These are phyloP conservation scores for Kalmanozyma brasiliensis DNA, from an alignment of 1,284 basidiomycete species.

Conservation along the genomic window DNA sequence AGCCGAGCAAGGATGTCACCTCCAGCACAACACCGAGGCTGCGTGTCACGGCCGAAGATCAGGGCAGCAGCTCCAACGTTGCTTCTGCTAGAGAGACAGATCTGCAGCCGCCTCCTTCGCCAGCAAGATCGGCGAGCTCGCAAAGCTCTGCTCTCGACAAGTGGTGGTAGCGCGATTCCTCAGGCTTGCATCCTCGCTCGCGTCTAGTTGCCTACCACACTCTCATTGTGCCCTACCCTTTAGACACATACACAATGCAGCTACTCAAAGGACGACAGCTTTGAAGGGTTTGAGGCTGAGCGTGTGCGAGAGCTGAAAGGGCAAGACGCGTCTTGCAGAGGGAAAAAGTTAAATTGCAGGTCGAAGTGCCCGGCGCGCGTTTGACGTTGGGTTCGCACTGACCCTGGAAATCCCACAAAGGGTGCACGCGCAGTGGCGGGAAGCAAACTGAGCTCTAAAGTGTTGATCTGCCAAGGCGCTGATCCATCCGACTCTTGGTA, in stretches of 20 bases:
- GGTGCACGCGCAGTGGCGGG: conserved; percentile 7
- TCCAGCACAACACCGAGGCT: not conserved
- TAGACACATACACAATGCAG: no score
- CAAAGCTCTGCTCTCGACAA: conserved; percentile 19
- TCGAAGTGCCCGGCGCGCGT: not conserved
- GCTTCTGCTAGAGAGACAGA: not conserved
- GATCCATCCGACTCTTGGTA: conserved; percentile 2
- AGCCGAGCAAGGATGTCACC: not conserved
- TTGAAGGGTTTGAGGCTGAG: no score
- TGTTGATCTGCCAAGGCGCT: not conserved
- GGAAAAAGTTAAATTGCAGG: conserved; percentile 3
- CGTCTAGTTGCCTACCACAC: no score
- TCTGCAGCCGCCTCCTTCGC: conserved; percentile 16
- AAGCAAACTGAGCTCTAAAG: conserved; percentile 27
- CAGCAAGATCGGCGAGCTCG: conserved; percentile 15
- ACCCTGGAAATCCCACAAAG: not conserved
- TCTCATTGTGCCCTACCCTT: no score
- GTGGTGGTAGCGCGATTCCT: conserved; percentile 21
- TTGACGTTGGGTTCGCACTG: not conserved
- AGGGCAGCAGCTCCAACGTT: not conserved
- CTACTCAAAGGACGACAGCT: no score
- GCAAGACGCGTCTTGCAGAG: conserved; percentile 4
- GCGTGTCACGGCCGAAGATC: not conserved
- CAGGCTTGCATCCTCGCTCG: no score
- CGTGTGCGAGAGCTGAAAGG: not conserved